Percentiles rank a stretch among this genome's conserved stretches.
Conservation (phyloP, 148 eudicot genomes). For the Camellia granthamiana region DNA sequence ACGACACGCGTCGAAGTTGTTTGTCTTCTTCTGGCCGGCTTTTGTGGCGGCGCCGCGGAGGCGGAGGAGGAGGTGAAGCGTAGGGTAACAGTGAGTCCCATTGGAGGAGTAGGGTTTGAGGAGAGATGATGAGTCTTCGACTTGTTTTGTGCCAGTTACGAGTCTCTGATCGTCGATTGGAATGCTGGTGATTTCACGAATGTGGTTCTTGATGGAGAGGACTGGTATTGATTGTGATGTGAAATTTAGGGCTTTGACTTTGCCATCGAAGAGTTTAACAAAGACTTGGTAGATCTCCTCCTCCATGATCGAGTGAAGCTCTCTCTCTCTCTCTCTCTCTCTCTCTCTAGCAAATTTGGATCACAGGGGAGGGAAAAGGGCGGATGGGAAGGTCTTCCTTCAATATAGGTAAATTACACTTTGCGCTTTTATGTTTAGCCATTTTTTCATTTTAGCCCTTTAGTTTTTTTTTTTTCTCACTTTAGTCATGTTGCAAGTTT, state of each 20-base stretch:
- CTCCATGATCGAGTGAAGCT: constrained; percentile 4
- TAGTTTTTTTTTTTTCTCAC: too few species aligned
- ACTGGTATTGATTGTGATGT: constrained; percentile 7
- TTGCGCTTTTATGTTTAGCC: too few species aligned
- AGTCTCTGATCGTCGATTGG: constrained; percentile 4
- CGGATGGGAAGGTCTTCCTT: background rate
- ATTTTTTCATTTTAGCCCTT: too few species aligned
- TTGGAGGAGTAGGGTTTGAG: background rate
- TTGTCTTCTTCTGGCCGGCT: constrained; percentile 97
- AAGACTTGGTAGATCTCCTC: constrained; percentile 12
- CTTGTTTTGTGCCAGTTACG: constrained; percentile 8
- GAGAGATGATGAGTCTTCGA: background rate
- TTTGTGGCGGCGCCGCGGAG: constrained; percentile 85
- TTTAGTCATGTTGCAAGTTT: too few species aligned
- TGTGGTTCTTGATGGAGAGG: background rate
- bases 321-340: background rate
- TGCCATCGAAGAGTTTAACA: constrained; percentile 7
- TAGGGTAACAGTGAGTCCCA: constrained; percentile 17
- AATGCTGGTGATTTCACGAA: constrained; percentile 9
- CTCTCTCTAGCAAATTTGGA: background rate
- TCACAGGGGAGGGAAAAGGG: background rate
- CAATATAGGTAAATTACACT: too few species aligned
- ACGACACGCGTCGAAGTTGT: constrained; percentile 94
- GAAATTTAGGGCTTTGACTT: constrained; percentile 18
- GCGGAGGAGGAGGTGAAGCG: constrained; percentile 47